Base-by-base conservation (phyloP, 176 grass and related monocot genomes). In the Ananas comosus region DNA sequence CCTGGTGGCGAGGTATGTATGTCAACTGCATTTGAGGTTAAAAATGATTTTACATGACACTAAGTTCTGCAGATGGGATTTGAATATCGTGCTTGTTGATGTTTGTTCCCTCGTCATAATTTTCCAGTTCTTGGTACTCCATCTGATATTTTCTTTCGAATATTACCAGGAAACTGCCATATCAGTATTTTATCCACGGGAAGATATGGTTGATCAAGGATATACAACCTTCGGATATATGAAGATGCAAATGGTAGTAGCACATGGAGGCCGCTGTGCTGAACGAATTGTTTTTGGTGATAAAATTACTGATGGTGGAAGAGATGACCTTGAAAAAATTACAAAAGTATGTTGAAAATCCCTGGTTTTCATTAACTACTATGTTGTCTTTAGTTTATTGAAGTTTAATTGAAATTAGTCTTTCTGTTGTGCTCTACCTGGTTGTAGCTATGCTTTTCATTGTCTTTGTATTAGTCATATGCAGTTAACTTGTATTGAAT, bases 161-260 rank as follows among this genome's bases (percentile, higher is more conserved):
- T 58, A 25, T 73, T 49, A 16, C 10, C 70, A 80, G 78, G 78
- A 80, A 48, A 80, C 78, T 58, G 78, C 70, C 11, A 67, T 80
- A 50, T 80, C 78, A 28, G 70, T 80, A 61, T 80, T 80, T 73
- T 80, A 80, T 73, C 78, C 78, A 42, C 66, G 78, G 28, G 78
- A 80, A 59, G 78, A 80, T 58, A 67, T 80, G 70, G 65, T 77
- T 14, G 78, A 80, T 66, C 78, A 66, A 67, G 78, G 61, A 12
- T 80, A 73, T 21, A 72, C 71, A 48, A 80, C 70, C 7, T 73
- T 80, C 56, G 78, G 78, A 21, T 80, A 80, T 16, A 74, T 80
- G 78, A 74, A 80, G 53, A 80, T 80, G 78, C 78, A 80, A 68
- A 80, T 80, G 78, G 78, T 80, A 18, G 78, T 80, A 16, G 78